Evolutionary conservation across 2,329 filamentous ascomycete genomes (phyloP).

Genomic region (Fusarium odoratissimum): DNA sequence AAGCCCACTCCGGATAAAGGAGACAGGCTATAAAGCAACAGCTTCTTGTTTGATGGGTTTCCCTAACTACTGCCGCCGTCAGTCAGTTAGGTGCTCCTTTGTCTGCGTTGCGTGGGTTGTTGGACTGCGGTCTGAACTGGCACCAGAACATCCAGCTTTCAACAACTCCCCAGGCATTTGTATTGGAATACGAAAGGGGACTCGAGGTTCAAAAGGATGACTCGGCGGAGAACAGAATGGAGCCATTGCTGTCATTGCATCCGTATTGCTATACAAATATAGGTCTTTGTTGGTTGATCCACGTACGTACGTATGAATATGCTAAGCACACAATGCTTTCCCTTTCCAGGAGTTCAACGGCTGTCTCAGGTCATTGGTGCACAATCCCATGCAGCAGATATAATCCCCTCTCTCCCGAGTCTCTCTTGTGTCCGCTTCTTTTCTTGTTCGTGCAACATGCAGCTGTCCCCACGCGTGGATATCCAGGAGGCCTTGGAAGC

Average conservation of each 20-base stretch:
- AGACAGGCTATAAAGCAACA: not conserved
- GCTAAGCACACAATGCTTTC: slow-evolving; percentile 41
- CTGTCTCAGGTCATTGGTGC: slow-evolving; percentile 44
- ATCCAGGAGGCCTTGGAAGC: slow-evolving; percentile 21
- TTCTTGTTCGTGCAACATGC: slow-evolving; percentile 38
- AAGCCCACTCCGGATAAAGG: slow-evolving; percentile 13
- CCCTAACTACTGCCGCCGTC: slow-evolving; percentile 29
- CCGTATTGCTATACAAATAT: slow-evolving; percentile 25
- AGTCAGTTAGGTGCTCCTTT: slow-evolving; percentile 38
- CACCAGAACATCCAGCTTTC: slow-evolving; percentile 7
- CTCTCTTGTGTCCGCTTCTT: slow-evolving; percentile 23
- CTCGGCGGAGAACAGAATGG: slow-evolving; percentile 8
- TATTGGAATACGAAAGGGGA: not conserved
- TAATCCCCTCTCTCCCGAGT: slow-evolving; percentile 23
- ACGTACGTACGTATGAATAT: slow-evolving; percentile 42
- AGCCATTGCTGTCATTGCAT: slow-evolving; percentile 30
- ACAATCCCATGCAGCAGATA: slow-evolving; percentile 38
- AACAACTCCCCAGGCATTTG: not conserved
- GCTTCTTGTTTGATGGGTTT: slow-evolving; percentile 30
- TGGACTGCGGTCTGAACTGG: slow-evolving; percentile 10
- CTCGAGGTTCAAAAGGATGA: slow-evolving; percentile 9
- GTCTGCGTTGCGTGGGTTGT: not conserved
- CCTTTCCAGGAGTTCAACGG: slow-evolving; percentile 25
- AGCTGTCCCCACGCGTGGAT: slow-evolving; percentile 39
- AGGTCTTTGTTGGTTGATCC: slow-evolving; percentile 32